Evolutionary conservation across 805 yeast genomes (phyloP), one percentile per base, ranked within the genome.

Genomic region (Alloascoidea hylecoeti): DNA sequence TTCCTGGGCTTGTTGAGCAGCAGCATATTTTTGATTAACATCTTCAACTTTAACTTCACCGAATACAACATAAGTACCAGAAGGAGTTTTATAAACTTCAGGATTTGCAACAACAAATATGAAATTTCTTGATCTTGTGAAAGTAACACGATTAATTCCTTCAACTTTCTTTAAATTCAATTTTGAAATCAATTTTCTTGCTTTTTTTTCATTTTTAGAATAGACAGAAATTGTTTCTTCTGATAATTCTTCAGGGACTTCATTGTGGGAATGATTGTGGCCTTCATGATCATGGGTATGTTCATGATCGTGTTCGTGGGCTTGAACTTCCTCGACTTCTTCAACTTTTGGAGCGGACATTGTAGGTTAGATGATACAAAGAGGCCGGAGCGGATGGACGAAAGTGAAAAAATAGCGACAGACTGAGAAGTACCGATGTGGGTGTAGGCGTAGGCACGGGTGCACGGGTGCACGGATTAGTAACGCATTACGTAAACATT

Each of bases 21-120:
- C 78, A 67, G 30, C 30, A n/a, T 23, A 23, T 23, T 23, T 23
- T n/a, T 23, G 30, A 23, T 78, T 76, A 64, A 86, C 68, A 70
- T 89, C 95, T 64, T 89, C 96, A 51, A 83, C 81, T 74, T 85
- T 83, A 59, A 96, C 94, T 68, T 88, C 96, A 68, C 98, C 98
- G 55, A 89, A 88, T 50, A 89, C 96, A 53, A 89, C 78, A 72
- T 82, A 92, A 52, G 94, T 79, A 60, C 96, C 96, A 45, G 75
- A 70, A 57, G 94, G 81, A 46, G 96, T 78, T 67, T 73, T 84
- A 94, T 70, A 89, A 44, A 92, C 97, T 52, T 86, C 96, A 63
- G 98, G 98, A 50, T 65, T 61, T 61, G 84, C 92, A 66, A 89
- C 83, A 58, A 92, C 95, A 63, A 79, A 75, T 59, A 86, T 79